Percentiles rank a stretch among this genome's conserved stretches.
phyloP scores from a whole-genome alignment of 2,329 filamentous ascomycete species.

The Scytalidium sp. region DNA sequence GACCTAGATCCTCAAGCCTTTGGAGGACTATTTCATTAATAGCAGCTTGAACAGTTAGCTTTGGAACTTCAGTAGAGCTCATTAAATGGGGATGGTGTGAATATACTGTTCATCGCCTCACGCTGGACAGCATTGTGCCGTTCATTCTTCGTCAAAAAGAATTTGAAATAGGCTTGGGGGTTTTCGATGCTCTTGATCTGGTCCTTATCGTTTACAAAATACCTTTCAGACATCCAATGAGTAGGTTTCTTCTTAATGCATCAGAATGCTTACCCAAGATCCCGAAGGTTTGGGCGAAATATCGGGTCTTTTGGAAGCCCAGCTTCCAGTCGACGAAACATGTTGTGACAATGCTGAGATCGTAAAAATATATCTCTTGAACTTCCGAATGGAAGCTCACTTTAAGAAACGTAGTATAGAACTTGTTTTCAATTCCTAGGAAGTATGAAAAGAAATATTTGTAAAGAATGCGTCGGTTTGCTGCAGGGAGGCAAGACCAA shows the following conservation, averaged over 20 bases:
- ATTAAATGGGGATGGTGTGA: not conserved
- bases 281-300: conserved; percentile 64
- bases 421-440: too few relatives aligned
- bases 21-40: conserved; percentile 56
- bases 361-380: too few relatives aligned
- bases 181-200: conserved; percentile 69
- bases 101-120: conserved; percentile 69
- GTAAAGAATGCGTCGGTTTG: too few relatives aligned
- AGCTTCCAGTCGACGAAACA: conserved; percentile 73
- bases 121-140: conserved; percentile 75
- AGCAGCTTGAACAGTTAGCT: conserved; percentile 46
- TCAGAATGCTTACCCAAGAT: conserved; percentile 63
- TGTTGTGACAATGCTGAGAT: too few relatives aligned
- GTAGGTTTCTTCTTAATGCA: not conserved
- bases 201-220: conserved; percentile 74
- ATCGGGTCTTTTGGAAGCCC: conserved; percentile 72
- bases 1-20: conserved; percentile 59
- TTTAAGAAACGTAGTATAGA: too few relatives aligned
- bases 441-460: too few relatives aligned
- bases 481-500: too few relatives aligned
- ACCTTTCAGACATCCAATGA: conserved; percentile 45
- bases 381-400: too few relatives aligned
- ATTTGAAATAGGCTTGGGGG: conserved; percentile 70
- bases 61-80: not conserved
- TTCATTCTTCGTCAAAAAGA: conserved; percentile 68